These are phyloP conservation scores for Pseudocercospora macadamiae DNA, from an alignment of 2,329 filamentous ascomycete genomes.

Conservation along the genomic window DNA sequence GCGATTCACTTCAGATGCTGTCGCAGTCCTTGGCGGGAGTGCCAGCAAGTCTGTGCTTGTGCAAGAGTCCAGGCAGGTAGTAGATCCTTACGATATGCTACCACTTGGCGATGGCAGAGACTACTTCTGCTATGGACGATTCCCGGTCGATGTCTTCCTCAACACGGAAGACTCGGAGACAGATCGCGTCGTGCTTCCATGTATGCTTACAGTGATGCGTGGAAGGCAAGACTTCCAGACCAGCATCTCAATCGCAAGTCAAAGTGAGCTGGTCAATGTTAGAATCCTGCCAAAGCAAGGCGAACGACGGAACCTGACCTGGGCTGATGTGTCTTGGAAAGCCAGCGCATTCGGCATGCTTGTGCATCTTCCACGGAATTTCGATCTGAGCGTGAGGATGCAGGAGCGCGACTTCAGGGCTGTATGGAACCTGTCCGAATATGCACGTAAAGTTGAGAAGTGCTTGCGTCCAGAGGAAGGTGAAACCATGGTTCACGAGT, in stretches of 20 bases:
- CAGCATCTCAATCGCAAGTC: constrained; percentile 75
- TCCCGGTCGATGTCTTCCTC: constrained; percentile 73
- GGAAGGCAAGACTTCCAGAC: constrained; percentile 69
- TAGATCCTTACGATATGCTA: constrained; percentile 65
- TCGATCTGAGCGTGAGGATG: constrained; percentile 71
- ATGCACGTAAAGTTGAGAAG: constrained; percentile 74
- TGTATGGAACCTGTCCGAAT: constrained; percentile 83
- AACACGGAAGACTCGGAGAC: constrained; percentile 72
- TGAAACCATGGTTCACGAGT: constrained; percentile 71
- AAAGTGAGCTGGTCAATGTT: constrained; percentile 76
- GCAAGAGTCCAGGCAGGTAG: constrained; percentile 12
- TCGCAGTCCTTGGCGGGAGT: constrained; percentile 68
- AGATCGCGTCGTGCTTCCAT: constrained; percentile 70
- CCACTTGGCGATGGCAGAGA: constrained; percentile 75
- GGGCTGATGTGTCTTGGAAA: constrained; percentile 83
- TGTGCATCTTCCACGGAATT: constrained; percentile 73
- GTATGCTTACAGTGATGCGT: constrained; percentile 74
- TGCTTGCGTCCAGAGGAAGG: constrained; percentile 70
- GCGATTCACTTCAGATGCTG: constrained; percentile 69
- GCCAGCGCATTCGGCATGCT: constrained; percentile 67
- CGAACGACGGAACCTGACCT: constrained; percentile 64
- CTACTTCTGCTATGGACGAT: constrained; percentile 77
- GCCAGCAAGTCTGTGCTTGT: constrained; percentile 26
- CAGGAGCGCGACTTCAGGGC: constrained; percentile 76
- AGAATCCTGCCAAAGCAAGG: constrained; percentile 63